A percentile compares a stretch with the other conserved stretches of the same genome.
Conservation (phyloP, 345 rosid species). For the Pistacia integerrima region DNA sequence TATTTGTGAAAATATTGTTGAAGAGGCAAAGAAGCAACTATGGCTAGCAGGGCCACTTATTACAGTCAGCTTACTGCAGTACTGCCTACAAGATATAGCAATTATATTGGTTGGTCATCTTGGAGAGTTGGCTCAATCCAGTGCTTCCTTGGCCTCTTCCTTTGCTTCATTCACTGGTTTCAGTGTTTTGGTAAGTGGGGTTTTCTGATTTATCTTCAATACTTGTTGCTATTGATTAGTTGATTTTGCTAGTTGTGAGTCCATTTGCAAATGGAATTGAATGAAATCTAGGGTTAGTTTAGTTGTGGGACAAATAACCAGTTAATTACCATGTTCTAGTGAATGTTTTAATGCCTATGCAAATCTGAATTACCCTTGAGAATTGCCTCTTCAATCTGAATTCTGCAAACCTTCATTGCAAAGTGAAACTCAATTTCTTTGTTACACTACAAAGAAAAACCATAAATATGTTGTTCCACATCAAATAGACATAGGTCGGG, state of each 20-base stretch:
- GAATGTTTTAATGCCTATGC: too few species aligned
- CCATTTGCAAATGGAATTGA: not conserved
- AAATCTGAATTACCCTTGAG: too few species aligned
- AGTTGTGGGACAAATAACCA: too few species aligned
- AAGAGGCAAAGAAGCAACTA: constrained; percentile 39
- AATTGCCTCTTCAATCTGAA: too few species aligned
- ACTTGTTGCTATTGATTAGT: not conserved
- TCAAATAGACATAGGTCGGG: too few species aligned
- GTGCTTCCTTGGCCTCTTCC: constrained; percentile 52
- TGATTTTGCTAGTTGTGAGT: not conserved
- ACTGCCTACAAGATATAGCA: constrained; percentile 42
- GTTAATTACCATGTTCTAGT: too few species aligned
- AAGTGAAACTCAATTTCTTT: not conserved
- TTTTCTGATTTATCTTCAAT: constrained; percentile 3
- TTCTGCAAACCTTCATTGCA: too few species aligned
- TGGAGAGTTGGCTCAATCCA: constrained; percentile 43
- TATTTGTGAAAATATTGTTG: constrained; percentile 13
- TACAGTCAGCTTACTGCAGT: constrained; percentile 40
- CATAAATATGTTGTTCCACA: too few species aligned
- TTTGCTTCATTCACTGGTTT: constrained; percentile 51
- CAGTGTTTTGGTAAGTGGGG: constrained; percentile 36
- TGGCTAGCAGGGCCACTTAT: constrained; percentile 48
- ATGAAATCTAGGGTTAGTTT: not conserved
- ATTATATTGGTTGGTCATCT: constrained; percentile 55
- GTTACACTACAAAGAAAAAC: not conserved